Evolutionary conservation across 1,284 basidiomycete species (phyloP).

Genomic region (Cerioporus squamosus): DNA sequence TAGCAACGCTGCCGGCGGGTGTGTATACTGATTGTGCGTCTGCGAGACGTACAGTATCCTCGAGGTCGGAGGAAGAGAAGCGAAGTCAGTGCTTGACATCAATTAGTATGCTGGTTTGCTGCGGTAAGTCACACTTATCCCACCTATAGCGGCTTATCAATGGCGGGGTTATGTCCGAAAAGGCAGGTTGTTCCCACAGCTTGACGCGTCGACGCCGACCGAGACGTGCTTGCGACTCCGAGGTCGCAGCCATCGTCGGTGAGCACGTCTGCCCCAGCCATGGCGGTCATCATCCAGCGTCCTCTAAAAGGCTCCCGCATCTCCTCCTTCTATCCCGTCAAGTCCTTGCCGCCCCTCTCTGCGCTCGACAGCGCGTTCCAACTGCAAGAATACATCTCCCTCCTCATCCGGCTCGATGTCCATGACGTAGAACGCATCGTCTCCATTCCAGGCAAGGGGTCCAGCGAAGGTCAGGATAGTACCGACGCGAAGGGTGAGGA

Average conservation of each 20-base stretch:
- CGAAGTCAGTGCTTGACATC: too few relatives aligned
- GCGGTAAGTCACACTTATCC: too few relatives aligned
- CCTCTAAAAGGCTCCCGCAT: constrained; percentile 76
- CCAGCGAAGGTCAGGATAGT: constrained; percentile 40
- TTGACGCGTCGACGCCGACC: background rate
- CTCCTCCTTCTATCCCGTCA: constrained; percentile 77
- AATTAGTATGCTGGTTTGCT: too few relatives aligned
- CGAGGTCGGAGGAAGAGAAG: too few relatives aligned
- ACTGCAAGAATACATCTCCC: constrained; percentile 92
- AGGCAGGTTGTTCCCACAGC: constrained; percentile 4
- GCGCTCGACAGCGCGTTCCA: constrained; percentile 91
- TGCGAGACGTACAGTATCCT: too few relatives aligned
- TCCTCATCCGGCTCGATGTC: constrained; percentile 84
- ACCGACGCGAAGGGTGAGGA: constrained; percentile 44
- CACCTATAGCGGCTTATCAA: background rate
- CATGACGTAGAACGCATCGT: constrained; percentile 89
- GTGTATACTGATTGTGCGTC: too few relatives aligned
- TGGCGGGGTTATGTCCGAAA: background rate
- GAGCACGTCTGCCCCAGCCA: constrained; percentile 17
- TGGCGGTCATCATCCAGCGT: constrained; percentile 53
- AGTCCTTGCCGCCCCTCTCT: constrained; percentile 65
- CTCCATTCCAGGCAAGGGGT: constrained; percentile 61
- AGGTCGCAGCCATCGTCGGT: constrained; percentile 5
- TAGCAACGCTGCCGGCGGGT: too few relatives aligned
- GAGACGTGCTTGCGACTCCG: background rate